Base-by-base conservation (phyloP, 768 basidiomycete genomes). In the Pholiota molesta region DNA sequence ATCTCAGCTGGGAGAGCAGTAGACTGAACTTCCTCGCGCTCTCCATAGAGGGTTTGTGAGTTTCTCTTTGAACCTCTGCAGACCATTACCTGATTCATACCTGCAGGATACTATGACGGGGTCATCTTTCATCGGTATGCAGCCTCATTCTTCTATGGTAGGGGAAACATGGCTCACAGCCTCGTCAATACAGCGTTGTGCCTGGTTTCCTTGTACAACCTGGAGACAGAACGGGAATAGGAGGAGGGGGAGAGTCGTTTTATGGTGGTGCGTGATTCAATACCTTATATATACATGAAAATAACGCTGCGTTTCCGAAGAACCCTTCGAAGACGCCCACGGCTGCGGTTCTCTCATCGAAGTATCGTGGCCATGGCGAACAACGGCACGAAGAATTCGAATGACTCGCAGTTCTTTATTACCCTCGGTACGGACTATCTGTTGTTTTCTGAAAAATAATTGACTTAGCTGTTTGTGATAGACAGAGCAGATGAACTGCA, bases 351-450 rank as follows among this genome's bases (percentile, higher is more conserved):
- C 73, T 77, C 87, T 0, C 91, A 99, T 69, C 90, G 97, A 57
- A 97, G 97, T 0, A 74, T 99, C 2, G 88, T 99, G 1, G 97
- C 83, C 0, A 96, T 97, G 93, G 97, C 97, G 4, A 97, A 97
- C 69, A 88, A 84, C 60, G 94, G 95, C 10, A 81, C 82, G 29
- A 93, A 91, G 74, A 84, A 96, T 70, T 87, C 92, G 3, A 99
- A 99, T 66, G 91, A 93, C 57, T 97, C 94, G 0, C 97, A 99
- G 73, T 99, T 95, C 76, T 90, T 98, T 72, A 89, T 99, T 54
- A 99, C 97, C 0, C 86, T 99, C 0, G 91, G 95, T 94, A 13
- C 14, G 35, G 13, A 37, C 31, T 9, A 31, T 31, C 9, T 5
- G 6, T 5, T 1, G 9, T 31, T 9, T 31, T 31, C 31, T 4